phyloP scores from a whole-genome alignment of 768 basidiomycete species.

The Plicaturopsis crispa region DNA sequence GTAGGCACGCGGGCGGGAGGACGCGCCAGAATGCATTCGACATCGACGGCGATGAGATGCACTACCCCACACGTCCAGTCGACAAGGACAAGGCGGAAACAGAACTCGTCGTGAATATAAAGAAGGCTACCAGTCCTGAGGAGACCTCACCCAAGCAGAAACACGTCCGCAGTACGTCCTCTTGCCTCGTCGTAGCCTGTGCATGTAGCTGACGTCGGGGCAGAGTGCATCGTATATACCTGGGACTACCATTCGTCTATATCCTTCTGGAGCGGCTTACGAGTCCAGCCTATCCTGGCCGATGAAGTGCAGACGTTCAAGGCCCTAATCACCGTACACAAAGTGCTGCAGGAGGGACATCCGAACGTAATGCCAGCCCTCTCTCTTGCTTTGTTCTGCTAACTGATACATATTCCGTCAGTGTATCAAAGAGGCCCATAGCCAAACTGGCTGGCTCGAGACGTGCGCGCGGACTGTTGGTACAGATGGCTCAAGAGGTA shows the following conservation, averaged over 20 bases:
- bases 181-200: slow-evolving; percentile 7
- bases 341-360: slow-evolving; percentile 96
- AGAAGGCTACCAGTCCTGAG: slow-evolving; percentile 95
- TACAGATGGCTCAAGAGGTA: slow-evolving; percentile 71
- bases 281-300: slow-evolving; percentile 93
- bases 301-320: slow-evolving; percentile 99
- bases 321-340: slow-evolving; percentile 94
- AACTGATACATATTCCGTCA: too few relatives aligned
- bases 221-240: slow-evolving; percentile 97
- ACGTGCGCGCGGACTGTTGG: slow-evolving; percentile 87
- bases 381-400: too few relatives aligned
- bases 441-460: slow-evolving; percentile 96
- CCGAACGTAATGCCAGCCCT: slow-evolving; percentile 80
- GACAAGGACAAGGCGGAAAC: slow-evolving; percentile 98
- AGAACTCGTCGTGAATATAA: slow-evolving; percentile 91
- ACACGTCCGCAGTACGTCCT: slow-evolving; percentile 87
- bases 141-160: slow-evolving; percentile 99
- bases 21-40: slow-evolving; percentile 41
- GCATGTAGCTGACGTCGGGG: slow-evolving; percentile 6
- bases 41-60: slow-evolving; percentile 72
- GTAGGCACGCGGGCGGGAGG: not conserved
- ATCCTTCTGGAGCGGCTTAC: slow-evolving; percentile 95
- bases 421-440: slow-evolving; percentile 96
- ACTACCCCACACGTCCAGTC: slow-evolving; percentile 94
- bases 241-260: slow-evolving; percentile 99